These are phyloP conservation scores for Alternaria postmessia DNA, from an alignment of 2,329 filamentous ascomycete species.

Conservation along the genomic window DNA sequence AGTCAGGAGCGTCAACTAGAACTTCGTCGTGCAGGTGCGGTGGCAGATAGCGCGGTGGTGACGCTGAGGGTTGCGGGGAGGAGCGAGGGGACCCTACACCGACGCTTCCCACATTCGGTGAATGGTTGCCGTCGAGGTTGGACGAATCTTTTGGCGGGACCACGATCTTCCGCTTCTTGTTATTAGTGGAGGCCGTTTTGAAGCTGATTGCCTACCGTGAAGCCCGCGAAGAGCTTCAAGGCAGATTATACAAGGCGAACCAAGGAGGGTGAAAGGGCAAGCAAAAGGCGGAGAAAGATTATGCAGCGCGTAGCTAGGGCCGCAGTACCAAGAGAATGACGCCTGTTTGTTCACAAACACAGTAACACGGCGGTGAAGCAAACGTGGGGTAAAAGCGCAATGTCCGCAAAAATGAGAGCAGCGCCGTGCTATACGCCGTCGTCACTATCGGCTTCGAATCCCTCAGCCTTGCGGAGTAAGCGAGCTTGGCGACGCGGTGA, in stretches of 20 bases:
- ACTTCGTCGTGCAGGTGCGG: constrained; percentile 65
- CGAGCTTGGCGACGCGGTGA: constrained; percentile 25
- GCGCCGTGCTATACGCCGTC: constrained; percentile 30
- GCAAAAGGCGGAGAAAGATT: constrained; percentile 9
- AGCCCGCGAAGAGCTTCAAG: constrained; percentile 50
- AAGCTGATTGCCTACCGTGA: constrained; percentile 49
- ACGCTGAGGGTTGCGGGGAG: constrained; percentile 50
- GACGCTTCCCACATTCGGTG: constrained; percentile 45
- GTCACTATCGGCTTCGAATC: constrained; percentile 21
- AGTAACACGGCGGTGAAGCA: constrained; percentile 18
- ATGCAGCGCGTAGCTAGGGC: constrained; percentile 30
- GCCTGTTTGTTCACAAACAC: constrained; percentile 13
- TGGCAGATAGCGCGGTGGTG: constrained; percentile 60
- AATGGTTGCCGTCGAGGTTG: constrained; percentile 21
- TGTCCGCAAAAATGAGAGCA: constrained; percentile 33
- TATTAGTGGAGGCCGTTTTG: constrained; percentile 55
- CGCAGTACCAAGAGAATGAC: constrained; percentile 9
- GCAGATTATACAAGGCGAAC: constrained; percentile 28
- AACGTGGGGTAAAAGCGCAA: constrained; percentile 30
- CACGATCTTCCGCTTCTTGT: constrained; percentile 59
- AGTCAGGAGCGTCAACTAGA: constrained; percentile 43
- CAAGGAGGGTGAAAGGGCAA: constrained; percentile 5
- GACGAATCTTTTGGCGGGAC: constrained; percentile 35
- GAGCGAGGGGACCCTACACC: constrained; percentile 46
- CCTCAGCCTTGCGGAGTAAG: constrained; percentile 31